Base-by-base conservation (phyloP, 2,329 filamentous ascomycete species). In the Mollisia scopiformis region DNA sequence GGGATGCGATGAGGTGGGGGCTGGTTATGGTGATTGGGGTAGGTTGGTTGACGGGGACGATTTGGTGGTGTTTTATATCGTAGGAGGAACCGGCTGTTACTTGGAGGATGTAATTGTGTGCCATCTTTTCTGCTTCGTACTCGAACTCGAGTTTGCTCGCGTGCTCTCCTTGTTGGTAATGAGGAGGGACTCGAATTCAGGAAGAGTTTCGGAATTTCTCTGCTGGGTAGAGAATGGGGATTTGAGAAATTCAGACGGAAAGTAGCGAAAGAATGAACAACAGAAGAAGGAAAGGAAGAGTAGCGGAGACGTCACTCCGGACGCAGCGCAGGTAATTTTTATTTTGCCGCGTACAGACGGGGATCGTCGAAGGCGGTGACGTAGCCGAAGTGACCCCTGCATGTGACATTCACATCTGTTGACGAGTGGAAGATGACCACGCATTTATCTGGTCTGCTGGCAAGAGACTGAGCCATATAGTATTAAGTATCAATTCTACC, bases 61-160 rank as follows among this genome's bases (percentile, higher is more conserved):
- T 79, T 62, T 87, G 77, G 70, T 97, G 93, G n/a, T 84, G 84
- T n/a, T 81, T 76, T 33, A 82, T 76, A 73, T 95, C 86, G 77
- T 97, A 96, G 65, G 80, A 80, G 1, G 90, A 82, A 2, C 94
- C 94, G 1, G 92, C 92, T 0, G 92, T 96, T 58, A 97, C 88
- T 67, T 85, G 86, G 63, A 98, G 83, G 54, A 91, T 83, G 75
- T 95, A 97, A 67, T 91, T 88, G 61, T 89, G 84, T 19, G 87
- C 81, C 87, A 86, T 87, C 2, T 27, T 53, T 31, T 16, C 39
- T 31, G 2, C 50, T 39, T 28, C n/a, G n/a, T 43, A 19, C 11
- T 33, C 21, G 19, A 14, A 21, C 27, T n/a, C 19, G n/a, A 28
- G 21, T 41, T 8, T 7, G n/a, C 7, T 16, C 16, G 13, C 3